These are phyloP conservation scores for Trichosporon faecale DNA, from an alignment of 1,284 basidiomycete genomes.

Conservation along the genomic window DNA sequence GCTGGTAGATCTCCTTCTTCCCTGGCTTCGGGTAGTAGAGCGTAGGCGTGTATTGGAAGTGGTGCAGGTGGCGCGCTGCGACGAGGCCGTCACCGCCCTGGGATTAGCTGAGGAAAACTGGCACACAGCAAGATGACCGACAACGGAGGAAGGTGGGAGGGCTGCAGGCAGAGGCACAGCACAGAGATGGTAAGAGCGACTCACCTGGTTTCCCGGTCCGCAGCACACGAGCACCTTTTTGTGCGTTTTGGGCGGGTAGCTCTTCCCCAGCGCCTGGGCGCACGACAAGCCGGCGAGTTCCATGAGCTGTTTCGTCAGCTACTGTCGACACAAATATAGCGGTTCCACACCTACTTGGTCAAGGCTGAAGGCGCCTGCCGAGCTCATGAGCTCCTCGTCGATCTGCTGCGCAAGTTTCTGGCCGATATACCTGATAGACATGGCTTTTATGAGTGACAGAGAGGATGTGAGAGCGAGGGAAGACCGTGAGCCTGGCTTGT, in stretches of 20 bases:
- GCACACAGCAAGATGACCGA: too few species aligned
- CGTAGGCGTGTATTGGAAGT: constrained; percentile 81
- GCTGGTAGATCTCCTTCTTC: constrained; percentile 78
- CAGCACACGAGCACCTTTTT: constrained; percentile 83
- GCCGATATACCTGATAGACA: constrained; percentile 71
- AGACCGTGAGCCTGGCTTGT: background rate
- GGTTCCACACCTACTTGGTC: constrained; percentile 64
- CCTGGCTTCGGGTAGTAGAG: constrained; percentile 87
- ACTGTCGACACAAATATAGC: too few species aligned
- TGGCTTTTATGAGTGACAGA: constrained; percentile 40
- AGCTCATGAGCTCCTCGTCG: constrained; percentile 85
- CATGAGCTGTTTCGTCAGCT: constrained; percentile 67
- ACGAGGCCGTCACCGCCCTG: constrained; percentile 93
- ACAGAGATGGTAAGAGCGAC: constrained; percentile 1
- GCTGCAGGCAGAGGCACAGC: too few species aligned
- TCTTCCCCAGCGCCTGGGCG: constrained; percentile 77
- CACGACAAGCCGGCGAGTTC: constrained; percentile 96
- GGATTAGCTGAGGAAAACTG: background rate
- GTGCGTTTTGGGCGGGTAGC: constrained; percentile 66
- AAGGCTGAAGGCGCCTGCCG: constrained; percentile 78
- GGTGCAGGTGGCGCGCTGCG: constrained; percentile 86
- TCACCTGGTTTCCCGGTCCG: constrained; percentile 85
- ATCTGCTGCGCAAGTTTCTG: constrained; percentile 84
- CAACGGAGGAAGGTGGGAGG: too few species aligned
- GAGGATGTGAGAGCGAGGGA: background rate